A percentile compares a stretch with the other conserved stretches of the same genome.
Conservation (phyloP, 257 asterid species). For the Nicotiana tabacum region DNA sequence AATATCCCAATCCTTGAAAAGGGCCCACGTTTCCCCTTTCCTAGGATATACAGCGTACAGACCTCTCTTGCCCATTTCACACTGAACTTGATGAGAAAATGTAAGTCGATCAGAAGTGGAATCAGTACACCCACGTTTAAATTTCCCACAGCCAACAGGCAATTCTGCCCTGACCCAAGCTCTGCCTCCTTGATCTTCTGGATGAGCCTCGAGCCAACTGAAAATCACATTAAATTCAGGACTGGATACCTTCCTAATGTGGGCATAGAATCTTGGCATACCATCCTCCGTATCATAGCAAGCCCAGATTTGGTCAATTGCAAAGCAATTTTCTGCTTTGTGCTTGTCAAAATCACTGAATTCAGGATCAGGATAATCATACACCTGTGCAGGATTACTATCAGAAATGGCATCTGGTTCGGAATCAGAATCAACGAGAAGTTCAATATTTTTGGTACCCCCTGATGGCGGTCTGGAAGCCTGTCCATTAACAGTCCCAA, state of each 20-base stretch:
- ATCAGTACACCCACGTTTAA: slow-evolving; percentile 28
- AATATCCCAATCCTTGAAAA: slow-evolving; percentile 60
- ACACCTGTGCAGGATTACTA: slow-evolving; percentile 1
- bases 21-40: slow-evolving; percentile 77
- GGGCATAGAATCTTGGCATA: slow-evolving; percentile 83
- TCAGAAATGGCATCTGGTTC: slow-evolving; percentile 25
- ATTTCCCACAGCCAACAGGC: slow-evolving; percentile 74
- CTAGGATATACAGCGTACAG: slow-evolving; percentile 48
- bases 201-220: slow-evolving; percentile 66
- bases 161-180: slow-evolving; percentile 34
- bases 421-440: slow-evolving; percentile 37
- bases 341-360: slow-evolving; percentile 62
- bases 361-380: slow-evolving; percentile 53
- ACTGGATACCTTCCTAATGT: slow-evolving; percentile 34
- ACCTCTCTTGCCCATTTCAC: slow-evolving; percentile 35
- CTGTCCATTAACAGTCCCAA: slow-evolving; percentile 16
- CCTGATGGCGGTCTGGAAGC: slow-evolving; percentile 4
- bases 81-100: slow-evolving; percentile 51
- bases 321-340: slow-evolving; percentile 36
- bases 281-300: slow-evolving; percentile 56
- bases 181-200: slow-evolving; percentile 27
- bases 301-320: slow-evolving; percentile 70
- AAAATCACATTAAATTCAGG: slow-evolving; percentile 44
- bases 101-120: slow-evolving; percentile 16
- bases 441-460: slow-evolving; percentile 28